These are phyloP conservation scores for Pichia sp. DNA, from an alignment of 1,139 yeast genomes.

Conservation along the genomic window DNA sequence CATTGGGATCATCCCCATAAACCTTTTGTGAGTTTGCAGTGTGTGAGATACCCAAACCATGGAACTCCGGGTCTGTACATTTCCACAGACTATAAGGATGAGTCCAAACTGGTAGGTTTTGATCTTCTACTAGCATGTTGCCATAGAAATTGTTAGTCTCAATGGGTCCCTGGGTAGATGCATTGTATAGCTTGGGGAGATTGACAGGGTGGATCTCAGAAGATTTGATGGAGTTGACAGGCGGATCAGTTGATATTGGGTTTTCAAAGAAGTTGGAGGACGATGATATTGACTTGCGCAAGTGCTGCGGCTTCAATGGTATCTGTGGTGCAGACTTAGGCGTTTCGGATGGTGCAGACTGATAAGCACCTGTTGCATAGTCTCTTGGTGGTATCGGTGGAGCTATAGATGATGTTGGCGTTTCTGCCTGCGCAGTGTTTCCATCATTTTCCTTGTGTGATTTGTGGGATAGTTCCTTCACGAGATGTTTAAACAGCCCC, in stretches of 20 bases:
- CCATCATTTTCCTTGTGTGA: too few species aligned
- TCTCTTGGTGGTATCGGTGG: slow-evolving; percentile 24
- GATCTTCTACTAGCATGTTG: slow-evolving; percentile 62
- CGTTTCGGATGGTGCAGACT: too few species aligned
- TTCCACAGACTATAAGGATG: slow-evolving; percentile 80
- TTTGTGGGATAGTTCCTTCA: too few species aligned
- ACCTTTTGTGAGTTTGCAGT: slow-evolving; percentile 52
- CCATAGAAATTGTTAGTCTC: slow-evolving; percentile 83
- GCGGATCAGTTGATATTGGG: slow-evolving; percentile 34
- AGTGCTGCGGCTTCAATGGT: too few species aligned
- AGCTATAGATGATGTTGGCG: too few species aligned
- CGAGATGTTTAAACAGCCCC: too few species aligned
- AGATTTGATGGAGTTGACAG: slow-evolving; percentile 39
- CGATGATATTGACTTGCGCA: too few species aligned
- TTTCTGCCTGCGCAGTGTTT: too few species aligned
- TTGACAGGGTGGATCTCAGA: slow-evolving; percentile 35
- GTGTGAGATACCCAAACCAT: slow-evolving; percentile 64
- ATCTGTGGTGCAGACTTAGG: too few species aligned
- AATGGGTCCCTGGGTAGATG: slow-evolving; percentile 38
- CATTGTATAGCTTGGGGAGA: slow-evolving; percentile 35
- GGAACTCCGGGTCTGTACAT: slow-evolving; percentile 33
- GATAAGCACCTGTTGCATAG: slow-evolving; percentile 10
- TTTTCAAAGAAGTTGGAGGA: slow-evolving; percentile 27
- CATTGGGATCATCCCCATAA: slow-evolving; percentile 48
- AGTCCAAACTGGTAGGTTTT: slow-evolving; percentile 62